A percentile compares a stretch with the other conserved stretches of the same genome.
These are phyloP conservation scores for Pleurotus platypus DNA, from an alignment of 768 basidiomycete species.

Conservation along the genomic window DNA sequence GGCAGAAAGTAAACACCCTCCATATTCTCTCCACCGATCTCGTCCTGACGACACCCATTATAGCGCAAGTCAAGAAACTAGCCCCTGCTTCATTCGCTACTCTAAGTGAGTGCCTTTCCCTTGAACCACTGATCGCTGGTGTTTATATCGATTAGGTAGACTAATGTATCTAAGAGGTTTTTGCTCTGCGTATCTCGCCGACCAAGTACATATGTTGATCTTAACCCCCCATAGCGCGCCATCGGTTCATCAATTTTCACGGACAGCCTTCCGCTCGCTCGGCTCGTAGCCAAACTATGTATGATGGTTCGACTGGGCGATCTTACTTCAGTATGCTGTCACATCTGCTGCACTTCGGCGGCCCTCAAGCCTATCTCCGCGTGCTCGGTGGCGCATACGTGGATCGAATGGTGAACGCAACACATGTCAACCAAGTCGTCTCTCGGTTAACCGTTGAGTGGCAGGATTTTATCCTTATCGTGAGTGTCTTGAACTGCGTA, in stretches of 20 bases:
- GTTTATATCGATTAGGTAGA: constrained; percentile 24
- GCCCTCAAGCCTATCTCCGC: constrained; percentile 37
- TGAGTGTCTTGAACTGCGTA: constrained; percentile 18
- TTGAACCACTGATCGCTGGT: constrained; percentile 1
- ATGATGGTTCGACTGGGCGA: constrained; percentile 15
- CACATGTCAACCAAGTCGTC: constrained; percentile 35
- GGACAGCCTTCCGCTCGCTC: constrained; percentile 45
- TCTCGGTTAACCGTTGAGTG: constrained; percentile 32
- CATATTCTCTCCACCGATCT: too few relatives aligned
- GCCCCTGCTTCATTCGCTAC: too few relatives aligned
- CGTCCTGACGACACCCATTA: too few relatives aligned
- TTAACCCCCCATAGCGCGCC: constrained; percentile 22
- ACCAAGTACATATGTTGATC: neutral
- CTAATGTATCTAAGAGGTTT: constrained; percentile 25
- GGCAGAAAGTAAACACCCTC: too few relatives aligned
- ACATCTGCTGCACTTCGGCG: constrained; percentile 38
- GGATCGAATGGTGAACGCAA: constrained; percentile 33
- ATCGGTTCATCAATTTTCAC: constrained; percentile 42
- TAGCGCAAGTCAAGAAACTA: too few relatives aligned
- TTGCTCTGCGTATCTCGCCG: neutral
- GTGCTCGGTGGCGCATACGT: constrained; percentile 43
- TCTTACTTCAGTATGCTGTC: constrained; percentile 28
- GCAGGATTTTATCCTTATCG: constrained; percentile 38
- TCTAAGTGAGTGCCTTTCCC: too few relatives aligned
- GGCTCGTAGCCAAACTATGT: constrained; percentile 38